Base-by-base conservation (phyloP, 768 basidiomycete genomes). In the Trametes punicea region DNA sequence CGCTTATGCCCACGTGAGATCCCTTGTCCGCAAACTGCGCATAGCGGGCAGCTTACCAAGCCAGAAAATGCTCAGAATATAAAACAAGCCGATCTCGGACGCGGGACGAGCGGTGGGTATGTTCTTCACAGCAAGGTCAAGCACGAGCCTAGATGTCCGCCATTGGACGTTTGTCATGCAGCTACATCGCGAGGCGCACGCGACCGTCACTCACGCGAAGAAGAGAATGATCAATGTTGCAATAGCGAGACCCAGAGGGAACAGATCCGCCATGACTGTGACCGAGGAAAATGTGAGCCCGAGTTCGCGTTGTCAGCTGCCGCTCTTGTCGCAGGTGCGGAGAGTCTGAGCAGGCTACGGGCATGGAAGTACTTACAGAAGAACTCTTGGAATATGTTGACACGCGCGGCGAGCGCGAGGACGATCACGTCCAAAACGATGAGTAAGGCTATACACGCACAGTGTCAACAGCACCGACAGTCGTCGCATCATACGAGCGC, bases 201-300 rank as follows among this genome's bases (percentile, higher is more conserved):
- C 16, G 42, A 56, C 39, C 6, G 23, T 27, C 16, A 34, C 25
- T 68, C 79, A 82, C 83, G 75, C 68, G 34, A 70, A 27, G 29
- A 73, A 62, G 33, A 83, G 65, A 27, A 81, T 53, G 30, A 76
- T 66, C 27, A 81, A 64, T 2, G 81, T 81, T 46, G 74, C 65
- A 62, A 82, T 78, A 27, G 82, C 82, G 33, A 85, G 74, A n/a
- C 71, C 76, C 51, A 84, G 71, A n/a, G 83, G 83, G 64, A 83
- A 82, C 21, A 81, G 65, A 68, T 84, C 82, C 5, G 83, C 83
- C 42, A 79, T 69, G 64, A 77, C 82, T 84, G 59, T 16, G n/a
- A n/a, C n/a, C n/a, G n/a, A 34, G 8, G 27, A 16, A 44, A 23
- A 30, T 13, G 11, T 7, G 11, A 18, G 31, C 38, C 27, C 53